Base-by-base conservation (phyloP, 768 basidiomycete species). In the Kondoa malvinella region DNA sequence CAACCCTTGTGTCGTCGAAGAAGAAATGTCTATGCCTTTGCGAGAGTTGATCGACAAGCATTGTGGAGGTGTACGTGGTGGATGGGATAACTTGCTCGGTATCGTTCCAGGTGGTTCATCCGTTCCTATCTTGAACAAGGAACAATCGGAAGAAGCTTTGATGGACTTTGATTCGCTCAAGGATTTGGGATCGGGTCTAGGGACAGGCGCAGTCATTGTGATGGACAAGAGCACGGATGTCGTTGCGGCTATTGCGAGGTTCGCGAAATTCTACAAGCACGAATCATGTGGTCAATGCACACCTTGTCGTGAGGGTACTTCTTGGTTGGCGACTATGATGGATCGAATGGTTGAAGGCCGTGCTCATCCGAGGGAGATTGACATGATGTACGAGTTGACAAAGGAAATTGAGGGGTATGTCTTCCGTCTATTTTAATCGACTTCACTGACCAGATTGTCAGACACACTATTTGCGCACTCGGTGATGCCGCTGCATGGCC, bases 321-420 rank as follows among this genome's bases (percentile, higher is more conserved):
- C 91, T 0, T 97, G 94, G 94, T 90, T 99, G 88, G 89, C 87
- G 84, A 94, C 96, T 79, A 96, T 97, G 91, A 99, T 99, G 94
- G 83, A 90, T 76, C 86, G 94, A 60, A 84, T 99, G 81, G 89
- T 88, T 21, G 87, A 89, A 75, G 94, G 94, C 1, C 83, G 92
- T 14, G 89, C 86, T 0, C 89, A 92, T 74, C 82, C 82, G 71
- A 86, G 94, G 68, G 94, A 99, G 80, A 96, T 99, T 68, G 94
- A 97, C 77, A 96, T 96, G 94, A 81, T 99, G 15, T 83, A 92
- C 31, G 94, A 97, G 78, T 77, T 96, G 57, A 96, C 92, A 64
- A 75, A 74, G 71, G 71, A 76, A 70, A 69, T 73, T 34, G 72
- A 72, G 67, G 88, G 89, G n/a, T 80, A 26, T 25, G 72, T 72